Conservation (phyloP, 1,284 basidiomycete genomes). For the Microbotryomycetes sp. region DNA sequence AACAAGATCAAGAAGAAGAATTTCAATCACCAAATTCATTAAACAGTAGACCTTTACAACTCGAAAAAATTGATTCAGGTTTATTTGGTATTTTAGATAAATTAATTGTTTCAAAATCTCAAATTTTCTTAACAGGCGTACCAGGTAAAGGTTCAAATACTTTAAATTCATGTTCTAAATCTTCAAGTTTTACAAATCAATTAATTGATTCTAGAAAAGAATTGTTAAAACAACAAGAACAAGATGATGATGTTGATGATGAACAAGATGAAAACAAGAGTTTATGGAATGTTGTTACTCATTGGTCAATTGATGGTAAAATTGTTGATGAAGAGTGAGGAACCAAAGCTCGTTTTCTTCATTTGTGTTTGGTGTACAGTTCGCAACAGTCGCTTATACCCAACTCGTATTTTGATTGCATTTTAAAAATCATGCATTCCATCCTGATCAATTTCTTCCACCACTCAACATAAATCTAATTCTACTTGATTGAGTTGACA, state of each 20-base stretch:
- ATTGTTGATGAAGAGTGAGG: too few relatives aligned
- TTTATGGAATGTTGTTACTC: conserved; percentile 30
- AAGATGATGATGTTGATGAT: neutral
- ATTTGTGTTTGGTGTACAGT: too few relatives aligned
- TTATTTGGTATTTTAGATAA: conserved; percentile 40
- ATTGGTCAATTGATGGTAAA: conserved; percentile 18
- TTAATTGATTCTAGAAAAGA: conserved; percentile 30
- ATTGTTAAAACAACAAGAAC: neutral
- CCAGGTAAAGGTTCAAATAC: conserved; percentile 5
- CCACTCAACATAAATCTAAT: too few relatives aligned
- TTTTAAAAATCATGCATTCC: too few relatives aligned
- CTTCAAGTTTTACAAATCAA: conserved; percentile 38
- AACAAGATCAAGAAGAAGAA: neutral
- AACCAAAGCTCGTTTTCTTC: too few relatives aligned
- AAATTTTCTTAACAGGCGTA: conserved; percentile 38
- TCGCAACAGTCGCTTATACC: too few relatives aligned
- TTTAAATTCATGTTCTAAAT: conserved; percentile 34
- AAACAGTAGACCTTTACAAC: neutral
- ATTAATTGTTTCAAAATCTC: conserved; percentile 30
- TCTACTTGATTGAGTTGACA: too few relatives aligned
- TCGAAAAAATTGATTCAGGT: conserved; percentile 36
- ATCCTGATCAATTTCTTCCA: too few relatives aligned
- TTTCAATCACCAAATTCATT: neutral
- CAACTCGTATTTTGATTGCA: too few relatives aligned
- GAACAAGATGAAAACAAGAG: neutral